These are phyloP conservation scores for Plantago major DNA, from an alignment of 257 asterid genomes.

Conservation along the genomic window DNA sequence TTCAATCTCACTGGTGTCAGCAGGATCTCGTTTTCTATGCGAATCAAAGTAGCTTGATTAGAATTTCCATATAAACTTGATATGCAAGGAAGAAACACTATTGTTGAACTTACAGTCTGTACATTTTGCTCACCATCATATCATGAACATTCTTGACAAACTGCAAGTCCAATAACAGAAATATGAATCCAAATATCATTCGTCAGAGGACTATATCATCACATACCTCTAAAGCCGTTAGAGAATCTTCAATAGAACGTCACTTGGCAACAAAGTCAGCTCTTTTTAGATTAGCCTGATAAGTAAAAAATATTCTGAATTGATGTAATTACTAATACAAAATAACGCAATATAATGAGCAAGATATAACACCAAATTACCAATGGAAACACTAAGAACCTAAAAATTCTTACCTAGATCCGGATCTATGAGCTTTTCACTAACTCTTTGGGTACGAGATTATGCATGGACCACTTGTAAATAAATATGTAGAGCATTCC, in stretches of 20 bases:
- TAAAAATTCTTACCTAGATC: not conserved
- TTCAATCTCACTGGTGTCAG: slow-evolving; percentile 25
- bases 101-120: slow-evolving; percentile 53
- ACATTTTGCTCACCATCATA: slow-evolving; percentile 78
- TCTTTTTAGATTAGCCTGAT: slow-evolving; percentile 82
- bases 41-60: slow-evolving; percentile 15
- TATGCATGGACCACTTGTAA: too few species aligned
- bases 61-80: slow-evolving; percentile 4
- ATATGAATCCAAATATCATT: slow-evolving; percentile 20
- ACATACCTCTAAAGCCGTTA: slow-evolving; percentile 80
- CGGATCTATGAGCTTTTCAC: too few species aligned
- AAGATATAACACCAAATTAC: not conserved
- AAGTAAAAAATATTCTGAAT: slow-evolving; percentile 18
- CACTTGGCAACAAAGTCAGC: slow-evolving; percentile 82
- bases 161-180: slow-evolving; percentile 54
- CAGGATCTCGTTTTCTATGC: slow-evolving; percentile 41
- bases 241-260: slow-evolving; percentile 87
- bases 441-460: too few species aligned
- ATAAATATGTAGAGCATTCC: too few species aligned
- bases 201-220: slow-evolving; percentile 4
- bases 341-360: not conserved
- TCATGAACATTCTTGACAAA: slow-evolving; percentile 78
- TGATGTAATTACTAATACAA: not conserved
- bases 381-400: not conserved
- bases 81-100: slow-evolving; percentile 14